phyloP scores from a whole-genome alignment of 371 early-diverging fungal genomes.

The Mortierella sp. region DNA sequence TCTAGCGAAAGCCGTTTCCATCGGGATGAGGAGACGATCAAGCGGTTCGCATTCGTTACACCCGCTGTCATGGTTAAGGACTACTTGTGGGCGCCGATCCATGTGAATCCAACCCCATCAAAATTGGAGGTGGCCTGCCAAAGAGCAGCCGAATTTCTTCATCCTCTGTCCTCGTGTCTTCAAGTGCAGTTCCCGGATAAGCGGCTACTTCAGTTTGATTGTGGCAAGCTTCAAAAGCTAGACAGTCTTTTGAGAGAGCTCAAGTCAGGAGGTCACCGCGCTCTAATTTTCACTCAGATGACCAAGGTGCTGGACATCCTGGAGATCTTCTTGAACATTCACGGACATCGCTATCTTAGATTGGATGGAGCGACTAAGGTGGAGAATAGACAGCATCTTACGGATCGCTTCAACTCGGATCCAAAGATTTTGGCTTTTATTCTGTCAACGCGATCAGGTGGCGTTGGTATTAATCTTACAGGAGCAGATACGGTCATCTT shows the following conservation, averaged over 20 bases:
- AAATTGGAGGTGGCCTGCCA: constrained; percentile 10
- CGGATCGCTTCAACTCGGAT: constrained; percentile 91
- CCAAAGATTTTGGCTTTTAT: constrained; percentile 89
- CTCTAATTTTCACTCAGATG: constrained; percentile 99
- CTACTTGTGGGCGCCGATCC: constrained; percentile 34
- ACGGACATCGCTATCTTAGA: constrained; percentile 88
- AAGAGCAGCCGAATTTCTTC: constrained; percentile 61
- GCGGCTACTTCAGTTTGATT: constrained; percentile 87
- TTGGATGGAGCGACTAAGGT: constrained; percentile 90
- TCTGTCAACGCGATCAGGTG: constrained; percentile 94
- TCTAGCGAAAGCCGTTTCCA: constrained; percentile 64
- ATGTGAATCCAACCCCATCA: constrained; percentile 19
- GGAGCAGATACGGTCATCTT: constrained; percentile 97
- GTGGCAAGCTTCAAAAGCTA: constrained; percentile 89
- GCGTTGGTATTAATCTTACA: constrained; percentile 97
- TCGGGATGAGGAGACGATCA: constrained; percentile 61
- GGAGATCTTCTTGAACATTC: constrained; percentile 93
- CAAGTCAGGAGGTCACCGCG: constrained; percentile 84
- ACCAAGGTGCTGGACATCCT: constrained; percentile 96
- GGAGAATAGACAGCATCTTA: constrained; percentile 87
- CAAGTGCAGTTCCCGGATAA: constrained; percentile 89
- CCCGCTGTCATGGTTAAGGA: constrained; percentile 67
- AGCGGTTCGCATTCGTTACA: constrained; percentile 79
- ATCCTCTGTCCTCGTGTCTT: constrained; percentile 70
- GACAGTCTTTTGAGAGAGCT: constrained; percentile 84